A percentile compares a stretch with the other conserved stretches of the same genome.
phyloP scores from a whole-genome alignment of 2,329 filamentous ascomycete genomes.

The Trichoderma endophyticum region DNA sequence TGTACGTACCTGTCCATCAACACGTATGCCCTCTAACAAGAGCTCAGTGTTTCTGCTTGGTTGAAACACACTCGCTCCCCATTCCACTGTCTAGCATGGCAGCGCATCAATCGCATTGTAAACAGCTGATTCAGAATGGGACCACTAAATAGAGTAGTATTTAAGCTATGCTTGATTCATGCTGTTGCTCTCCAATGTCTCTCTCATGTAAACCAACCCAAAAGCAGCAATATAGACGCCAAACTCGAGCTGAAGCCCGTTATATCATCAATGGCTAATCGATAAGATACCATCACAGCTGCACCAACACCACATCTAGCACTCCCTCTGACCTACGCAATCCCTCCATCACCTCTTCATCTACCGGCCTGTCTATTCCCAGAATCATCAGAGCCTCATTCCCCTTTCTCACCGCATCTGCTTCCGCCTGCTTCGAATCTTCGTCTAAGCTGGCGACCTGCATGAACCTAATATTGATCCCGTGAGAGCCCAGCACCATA shows the following conservation, averaged over 20 bases:
- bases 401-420: constrained; percentile 25
- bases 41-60: not conserved
- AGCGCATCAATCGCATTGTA: not conserved
- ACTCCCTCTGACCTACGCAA: constrained; percentile 51
- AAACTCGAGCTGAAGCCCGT: too few relatives aligned
- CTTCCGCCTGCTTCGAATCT: constrained; percentile 15
- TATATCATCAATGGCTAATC: not conserved
- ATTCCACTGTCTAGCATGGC: not conserved
- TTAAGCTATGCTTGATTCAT: not conserved
- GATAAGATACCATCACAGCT: constrained; percentile 30
- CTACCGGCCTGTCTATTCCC: constrained; percentile 65
- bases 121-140: not conserved
- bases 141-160: not conserved
- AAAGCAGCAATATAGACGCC: not conserved
- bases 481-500: constrained; percentile 62
- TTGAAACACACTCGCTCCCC: not conserved
- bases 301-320: constrained; percentile 53
- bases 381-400: constrained; percentile 74
- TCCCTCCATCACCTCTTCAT: constrained; percentile 51
- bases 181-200: not conserved
- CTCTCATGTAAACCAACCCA: not conserved
- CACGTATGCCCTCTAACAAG: not conserved
- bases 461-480: constrained; percentile 80
- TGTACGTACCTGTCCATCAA: not conserved
- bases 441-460: constrained; percentile 58